Percentiles rank a stretch among this genome's conserved stretches.
Conservation (phyloP, 2,329 filamentous ascomycete species). For the Colletotrichum sp. region DNA sequence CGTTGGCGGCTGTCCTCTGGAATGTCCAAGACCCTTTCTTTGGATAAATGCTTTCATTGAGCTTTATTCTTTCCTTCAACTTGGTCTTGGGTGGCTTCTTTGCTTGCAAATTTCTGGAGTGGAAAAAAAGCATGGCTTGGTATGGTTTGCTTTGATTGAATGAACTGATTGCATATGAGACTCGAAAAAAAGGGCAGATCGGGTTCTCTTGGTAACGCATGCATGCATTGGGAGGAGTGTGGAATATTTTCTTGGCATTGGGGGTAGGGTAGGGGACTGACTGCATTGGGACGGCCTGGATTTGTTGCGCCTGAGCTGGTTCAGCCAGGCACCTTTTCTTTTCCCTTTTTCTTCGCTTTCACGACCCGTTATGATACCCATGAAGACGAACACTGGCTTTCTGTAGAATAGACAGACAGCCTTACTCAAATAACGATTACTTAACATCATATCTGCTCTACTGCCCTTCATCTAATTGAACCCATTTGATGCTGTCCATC, state of each 20-base stretch:
- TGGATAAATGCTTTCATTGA: not conserved
- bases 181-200: not conserved
- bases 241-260: not conserved
- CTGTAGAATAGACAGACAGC: not conserved
- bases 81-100: not conserved
- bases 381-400: not conserved
- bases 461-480: not conserved
- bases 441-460: not conserved
- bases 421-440: not conserved
- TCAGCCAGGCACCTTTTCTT: not conserved
- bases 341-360: not conserved
- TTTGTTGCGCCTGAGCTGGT: not conserved
- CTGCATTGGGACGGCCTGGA: not conserved
- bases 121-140: not conserved
- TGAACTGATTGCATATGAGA: not conserved
- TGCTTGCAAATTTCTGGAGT: not conserved
- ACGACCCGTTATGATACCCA: constrained; percentile 18
- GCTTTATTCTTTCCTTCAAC: not conserved
- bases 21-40: not conserved
- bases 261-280: not conserved
- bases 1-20: not conserved
- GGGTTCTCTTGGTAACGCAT: not conserved
- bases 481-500: not conserved
- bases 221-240: not conserved
- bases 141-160: not conserved